Conservation (phyloP, 1,284 basidiomycete species). For the Sanguinoderma infundibulare region DNA sequence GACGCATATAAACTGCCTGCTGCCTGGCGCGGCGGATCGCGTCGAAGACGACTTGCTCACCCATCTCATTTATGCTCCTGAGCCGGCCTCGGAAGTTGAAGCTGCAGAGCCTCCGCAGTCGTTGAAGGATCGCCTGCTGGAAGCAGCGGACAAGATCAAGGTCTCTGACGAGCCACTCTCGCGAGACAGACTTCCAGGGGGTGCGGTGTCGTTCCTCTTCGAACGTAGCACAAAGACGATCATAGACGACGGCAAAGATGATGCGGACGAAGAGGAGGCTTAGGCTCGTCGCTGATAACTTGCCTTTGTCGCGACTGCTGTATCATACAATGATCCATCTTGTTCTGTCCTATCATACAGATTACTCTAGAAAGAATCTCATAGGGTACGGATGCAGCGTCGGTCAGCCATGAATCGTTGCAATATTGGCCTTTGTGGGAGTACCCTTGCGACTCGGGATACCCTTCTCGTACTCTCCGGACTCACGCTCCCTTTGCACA, state of each 20-base stretch:
- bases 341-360: not conserved
- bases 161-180: slow-evolving; percentile 2
- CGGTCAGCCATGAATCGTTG: slow-evolving; percentile 3
- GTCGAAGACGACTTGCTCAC: slow-evolving; percentile 70
- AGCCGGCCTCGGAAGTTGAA: slow-evolving; percentile 25
- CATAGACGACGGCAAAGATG: slow-evolving; percentile 1
- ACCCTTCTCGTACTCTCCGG: slow-evolving; percentile 2
- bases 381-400: not conserved
- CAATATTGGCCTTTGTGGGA: slow-evolving; percentile 2
- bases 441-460: slow-evolving; percentile 8
- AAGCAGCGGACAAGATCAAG: slow-evolving; percentile 12
- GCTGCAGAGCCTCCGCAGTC: slow-evolving; percentile 6
- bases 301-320: not conserved
- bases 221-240: slow-evolving; percentile 20
- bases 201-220: slow-evolving; percentile 24
- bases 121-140: slow-evolving; percentile 11
- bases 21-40: slow-evolving; percentile 44
- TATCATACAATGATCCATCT: not conserved
- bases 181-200: slow-evolving; percentile 19
- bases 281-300: not conserved
- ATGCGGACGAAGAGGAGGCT: slow-evolving; percentile 11
- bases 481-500: slow-evolving; percentile 14
- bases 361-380: not conserved
- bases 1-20: slow-evolving; percentile 84
- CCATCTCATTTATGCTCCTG: slow-evolving; percentile 48